A percentile compares a stretch with the other conserved stretches of the same genome.
phyloP scores from a whole-genome alignment of 2,329 filamentous ascomycete genomes.

The Diaporthe citrichinensis region DNA sequence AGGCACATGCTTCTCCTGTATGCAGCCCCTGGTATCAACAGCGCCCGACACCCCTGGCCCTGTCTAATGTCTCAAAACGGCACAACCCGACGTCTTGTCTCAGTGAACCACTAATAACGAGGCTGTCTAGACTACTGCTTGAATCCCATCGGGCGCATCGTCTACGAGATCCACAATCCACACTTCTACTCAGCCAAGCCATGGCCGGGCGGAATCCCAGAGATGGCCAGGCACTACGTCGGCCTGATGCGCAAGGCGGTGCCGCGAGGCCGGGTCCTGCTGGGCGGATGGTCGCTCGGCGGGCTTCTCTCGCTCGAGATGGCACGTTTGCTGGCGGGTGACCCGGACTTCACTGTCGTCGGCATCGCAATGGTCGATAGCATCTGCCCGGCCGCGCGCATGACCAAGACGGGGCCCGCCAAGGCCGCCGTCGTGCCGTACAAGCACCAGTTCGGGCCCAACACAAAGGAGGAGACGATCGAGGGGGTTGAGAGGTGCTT shows the following conservation, averaged over 20 bases:
- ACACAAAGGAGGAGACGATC: slow-evolving; percentile 49
- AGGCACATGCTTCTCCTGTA: slow-evolving; percentile 66
- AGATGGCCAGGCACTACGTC: slow-evolving; percentile 68
- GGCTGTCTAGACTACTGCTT: slow-evolving; percentile 63
- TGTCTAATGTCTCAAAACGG: neutral
- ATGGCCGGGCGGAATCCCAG: slow-evolving; percentile 66
- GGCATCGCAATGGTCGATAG: slow-evolving; percentile 70
- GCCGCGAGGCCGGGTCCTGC: slow-evolving; percentile 57
- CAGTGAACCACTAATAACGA: neutral
- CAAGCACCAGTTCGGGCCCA: slow-evolving; percentile 46
- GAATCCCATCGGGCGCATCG: slow-evolving; percentile 60
- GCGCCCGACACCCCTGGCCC: no score
- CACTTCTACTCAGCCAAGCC: slow-evolving; percentile 60
- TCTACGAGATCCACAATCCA: slow-evolving; percentile 70
- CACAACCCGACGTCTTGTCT: no score
- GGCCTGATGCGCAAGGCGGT: slow-evolving; percentile 58
- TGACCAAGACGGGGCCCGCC: neutral
- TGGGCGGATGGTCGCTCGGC: slow-evolving; percentile 73
- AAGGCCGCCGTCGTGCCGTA: slow-evolving; percentile 49
- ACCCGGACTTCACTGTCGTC: slow-evolving; percentile 55
- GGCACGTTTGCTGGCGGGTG: slow-evolving; percentile 57
- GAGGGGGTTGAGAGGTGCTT: slow-evolving; percentile 56
- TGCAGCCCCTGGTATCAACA: neutral
- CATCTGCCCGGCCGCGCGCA: slow-evolving; percentile 51
- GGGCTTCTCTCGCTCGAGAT: slow-evolving; percentile 67